phyloP scores from a whole-genome alignment of 257 asterid genomes.

The Petunia axillaris region DNA sequence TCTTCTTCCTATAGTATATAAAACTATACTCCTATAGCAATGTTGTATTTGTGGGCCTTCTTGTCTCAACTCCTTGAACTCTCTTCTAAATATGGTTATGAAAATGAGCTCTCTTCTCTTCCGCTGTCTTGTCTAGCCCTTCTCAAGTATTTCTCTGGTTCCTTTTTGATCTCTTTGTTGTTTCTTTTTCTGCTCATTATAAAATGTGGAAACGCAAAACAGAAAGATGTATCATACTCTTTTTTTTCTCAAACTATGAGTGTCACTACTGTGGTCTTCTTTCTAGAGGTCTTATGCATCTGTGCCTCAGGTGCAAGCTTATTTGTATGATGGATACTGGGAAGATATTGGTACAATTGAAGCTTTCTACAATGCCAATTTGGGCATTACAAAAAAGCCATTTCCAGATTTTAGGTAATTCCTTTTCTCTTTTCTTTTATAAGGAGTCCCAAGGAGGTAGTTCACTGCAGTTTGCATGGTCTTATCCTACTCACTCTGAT shows the following conservation, averaged over 20 bases:
- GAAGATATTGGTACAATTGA: conserved; percentile 98
- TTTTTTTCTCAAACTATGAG: not conserved
- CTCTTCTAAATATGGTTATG: not conserved
- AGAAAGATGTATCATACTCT: not conserved
- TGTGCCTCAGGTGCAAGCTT: conserved; percentile 79
- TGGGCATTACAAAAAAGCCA: conserved; percentile 92
- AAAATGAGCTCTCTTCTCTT: conserved; percentile 6
- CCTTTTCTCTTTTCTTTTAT: not conserved
- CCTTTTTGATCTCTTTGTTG: not conserved
- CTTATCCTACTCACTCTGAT: not conserved
- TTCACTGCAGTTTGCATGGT: not conserved
- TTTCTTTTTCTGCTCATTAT: not conserved
- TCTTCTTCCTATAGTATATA: not conserved
- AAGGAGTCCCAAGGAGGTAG: not conserved
- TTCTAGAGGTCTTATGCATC: not conserved
- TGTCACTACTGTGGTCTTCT: not conserved
- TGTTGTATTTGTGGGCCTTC: not conserved
- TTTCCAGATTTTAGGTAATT: conserved; percentile 88
- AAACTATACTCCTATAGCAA: not conserved
- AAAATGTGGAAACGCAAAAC: not conserved
- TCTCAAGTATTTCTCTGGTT: not conserved
- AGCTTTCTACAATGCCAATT: conserved; percentile 95
- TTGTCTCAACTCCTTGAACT: conserved; percentile 6
- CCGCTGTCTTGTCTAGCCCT: not conserved
- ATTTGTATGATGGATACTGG: conserved; percentile 96